Conservation (phyloP, 805 yeast species). For the Cyberlindnera japonica region DNA sequence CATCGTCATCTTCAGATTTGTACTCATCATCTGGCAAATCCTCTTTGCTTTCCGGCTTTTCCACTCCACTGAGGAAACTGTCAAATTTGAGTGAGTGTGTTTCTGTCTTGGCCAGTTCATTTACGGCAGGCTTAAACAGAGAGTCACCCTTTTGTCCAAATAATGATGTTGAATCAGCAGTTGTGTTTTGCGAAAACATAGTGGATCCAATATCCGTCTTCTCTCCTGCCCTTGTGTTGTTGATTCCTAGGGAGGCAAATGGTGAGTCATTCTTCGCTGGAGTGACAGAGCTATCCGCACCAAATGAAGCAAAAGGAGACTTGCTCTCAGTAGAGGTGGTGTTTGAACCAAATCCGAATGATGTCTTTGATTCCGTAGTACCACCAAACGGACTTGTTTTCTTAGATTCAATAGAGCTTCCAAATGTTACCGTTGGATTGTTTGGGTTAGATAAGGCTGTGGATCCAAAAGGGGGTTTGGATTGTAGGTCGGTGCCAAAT, state of each 20-base stretch:
- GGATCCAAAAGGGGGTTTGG: too few species aligned
- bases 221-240: neutral
- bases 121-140: neutral
- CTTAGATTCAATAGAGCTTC: too few species aligned
- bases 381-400: too few species aligned
- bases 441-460: too few species aligned
- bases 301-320: conserved; percentile 17
- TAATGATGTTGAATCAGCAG: neutral
- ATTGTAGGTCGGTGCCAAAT: too few species aligned
- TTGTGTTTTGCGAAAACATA: neutral
- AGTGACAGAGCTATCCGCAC: too few species aligned
- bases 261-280: neutral
- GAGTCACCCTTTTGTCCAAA: neutral
- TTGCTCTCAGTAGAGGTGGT: too few species aligned
- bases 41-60: neutral
- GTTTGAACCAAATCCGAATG: too few species aligned
- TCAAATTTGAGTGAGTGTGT: conserved; percentile 6
- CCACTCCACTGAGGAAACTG: conserved; percentile 7
- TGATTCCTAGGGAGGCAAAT: neutral
- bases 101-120: neutral
- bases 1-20: conserved; percentile 8
- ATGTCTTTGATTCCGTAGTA: too few species aligned
- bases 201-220: conserved; percentile 5
- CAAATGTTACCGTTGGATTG: too few species aligned
- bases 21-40: conserved; percentile 8